Evolutionary conservation across 2,329 filamentous ascomycete genomes (phyloP).

Genomic region (Emergomyces africanus): DNA sequence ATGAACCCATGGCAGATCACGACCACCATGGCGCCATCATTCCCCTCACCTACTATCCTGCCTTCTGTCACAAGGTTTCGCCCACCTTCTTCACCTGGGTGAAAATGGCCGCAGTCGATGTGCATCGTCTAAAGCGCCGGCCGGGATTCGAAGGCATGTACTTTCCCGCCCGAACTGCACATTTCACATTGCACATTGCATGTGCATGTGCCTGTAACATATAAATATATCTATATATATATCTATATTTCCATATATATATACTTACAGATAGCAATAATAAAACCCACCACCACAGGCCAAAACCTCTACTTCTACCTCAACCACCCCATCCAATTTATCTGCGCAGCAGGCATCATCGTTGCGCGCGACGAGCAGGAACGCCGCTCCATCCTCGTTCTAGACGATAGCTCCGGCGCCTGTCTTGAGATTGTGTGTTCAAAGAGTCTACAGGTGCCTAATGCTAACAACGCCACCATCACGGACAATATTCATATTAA

Average conservation of each 20-base stretch:
- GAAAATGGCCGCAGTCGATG: slow-evolving; percentile 44
- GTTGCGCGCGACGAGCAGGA: slow-evolving; percentile 47
- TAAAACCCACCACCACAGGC: slow-evolving; percentile 25
- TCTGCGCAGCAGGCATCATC: slow-evolving; percentile 57
- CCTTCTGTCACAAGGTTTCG: slow-evolving; percentile 46
- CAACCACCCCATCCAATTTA: slow-evolving; percentile 67
- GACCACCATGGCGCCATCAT: background rate
- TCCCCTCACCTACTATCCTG: slow-evolving; percentile 38
- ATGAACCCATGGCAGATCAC: slow-evolving; percentile 5
- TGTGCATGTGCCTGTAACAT: background rate
- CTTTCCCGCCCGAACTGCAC: background rate
- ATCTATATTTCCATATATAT: too few relatives aligned
- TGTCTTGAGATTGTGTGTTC: slow-evolving; percentile 43
- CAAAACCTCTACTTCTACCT: slow-evolving; percentile 50
- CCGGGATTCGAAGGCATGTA: slow-evolving; percentile 39
- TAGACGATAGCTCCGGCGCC: slow-evolving; percentile 50
- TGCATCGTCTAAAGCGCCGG: slow-evolving; percentile 39
- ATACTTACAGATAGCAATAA: background rate
- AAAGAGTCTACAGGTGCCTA: slow-evolving; percentile 18
- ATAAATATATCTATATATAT: background rate
- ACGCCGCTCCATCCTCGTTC: slow-evolving; percentile 38
- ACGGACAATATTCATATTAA: background rate
- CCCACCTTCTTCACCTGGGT: slow-evolving; percentile 53
- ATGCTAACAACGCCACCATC: slow-evolving; percentile 12
- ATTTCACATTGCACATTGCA: background rate